These are phyloP conservation scores for Brasenia schreberi DNA, from an alignment of 164 flowering plant genomes.

Conservation along the genomic window DNA sequence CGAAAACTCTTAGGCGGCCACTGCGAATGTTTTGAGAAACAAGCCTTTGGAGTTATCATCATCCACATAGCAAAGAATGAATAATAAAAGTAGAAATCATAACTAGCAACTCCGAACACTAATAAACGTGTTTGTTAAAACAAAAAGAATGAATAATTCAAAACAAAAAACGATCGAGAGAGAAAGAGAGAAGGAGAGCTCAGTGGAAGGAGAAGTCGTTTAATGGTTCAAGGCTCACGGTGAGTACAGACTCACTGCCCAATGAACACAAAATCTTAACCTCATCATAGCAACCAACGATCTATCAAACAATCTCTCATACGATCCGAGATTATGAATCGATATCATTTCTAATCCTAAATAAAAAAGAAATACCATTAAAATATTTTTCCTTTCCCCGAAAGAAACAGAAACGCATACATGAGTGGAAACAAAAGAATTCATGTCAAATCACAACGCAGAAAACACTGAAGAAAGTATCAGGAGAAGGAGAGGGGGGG, in stretches of 20 bases:
- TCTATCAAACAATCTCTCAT: background rate
- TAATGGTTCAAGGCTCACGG: background rate
- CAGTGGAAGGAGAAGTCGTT: background rate
- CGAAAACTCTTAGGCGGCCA: conserved; percentile 57
- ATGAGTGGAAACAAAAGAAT: background rate
- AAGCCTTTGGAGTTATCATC: conserved; percentile 34
- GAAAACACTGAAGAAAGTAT: background rate
- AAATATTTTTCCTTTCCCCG: background rate
- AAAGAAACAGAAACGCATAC: background rate
- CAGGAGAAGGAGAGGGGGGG: background rate
- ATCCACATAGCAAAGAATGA: conserved; percentile 7
- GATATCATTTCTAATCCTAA: too few species aligned
- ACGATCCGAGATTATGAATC: too few species aligned
- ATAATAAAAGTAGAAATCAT: too few species aligned
- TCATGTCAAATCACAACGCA: background rate
- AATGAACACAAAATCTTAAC: background rate
- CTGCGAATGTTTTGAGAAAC: conserved; percentile 66
- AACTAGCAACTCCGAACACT: too few species aligned
- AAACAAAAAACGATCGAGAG: background rate
- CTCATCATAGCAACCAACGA: background rate
- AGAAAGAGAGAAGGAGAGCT: background rate
- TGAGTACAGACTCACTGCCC: background rate
- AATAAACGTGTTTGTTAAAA: too few species aligned
- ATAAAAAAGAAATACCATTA: too few species aligned
- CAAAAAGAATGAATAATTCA: too few species aligned